These are phyloP conservation scores for Gastrolobium bilobum DNA, from an alignment of 306 rosid genomes.

Conservation along the genomic window DNA sequence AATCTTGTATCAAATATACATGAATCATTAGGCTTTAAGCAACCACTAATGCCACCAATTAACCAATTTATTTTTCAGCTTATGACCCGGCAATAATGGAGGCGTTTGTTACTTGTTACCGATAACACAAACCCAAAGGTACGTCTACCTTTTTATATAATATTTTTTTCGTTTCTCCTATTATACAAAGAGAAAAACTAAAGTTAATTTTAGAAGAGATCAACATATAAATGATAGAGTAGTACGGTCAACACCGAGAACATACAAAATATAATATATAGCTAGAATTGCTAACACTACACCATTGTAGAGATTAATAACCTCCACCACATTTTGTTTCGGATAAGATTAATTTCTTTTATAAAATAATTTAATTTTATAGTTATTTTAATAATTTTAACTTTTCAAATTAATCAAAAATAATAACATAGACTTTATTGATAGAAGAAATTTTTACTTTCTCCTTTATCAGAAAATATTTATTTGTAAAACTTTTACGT, in stretches of 20 bases:
- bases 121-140: constrained; percentile 10
- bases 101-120: constrained; percentile 21
- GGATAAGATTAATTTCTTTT: neutral
- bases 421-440: too few relatives aligned
- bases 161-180: neutral
- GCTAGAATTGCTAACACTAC: too few relatives aligned
- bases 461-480: too few relatives aligned
- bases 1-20: constrained; percentile 56
- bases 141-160: neutral
- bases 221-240: neutral
- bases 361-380: too few relatives aligned
- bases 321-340: neutral
- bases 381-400: too few relatives aligned
- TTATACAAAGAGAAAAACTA: too few relatives aligned
- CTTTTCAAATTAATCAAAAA: too few relatives aligned
- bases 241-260: neutral
- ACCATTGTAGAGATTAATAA: neutral
- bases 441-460: too few relatives aligned
- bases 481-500: too few relatives aligned
- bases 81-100: constrained; percentile 54
- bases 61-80: constrained; percentile 49
- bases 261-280: neutral
- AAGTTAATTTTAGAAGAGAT: neutral
- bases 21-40: constrained; percentile 51
- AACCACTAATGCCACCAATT: constrained; percentile 43